Evolutionary conservation across 768 basidiomycete genomes (phyloP), one percentile per base, ranked within the genome.

Genomic region (Boletus rufocinnamomeus): DNA sequence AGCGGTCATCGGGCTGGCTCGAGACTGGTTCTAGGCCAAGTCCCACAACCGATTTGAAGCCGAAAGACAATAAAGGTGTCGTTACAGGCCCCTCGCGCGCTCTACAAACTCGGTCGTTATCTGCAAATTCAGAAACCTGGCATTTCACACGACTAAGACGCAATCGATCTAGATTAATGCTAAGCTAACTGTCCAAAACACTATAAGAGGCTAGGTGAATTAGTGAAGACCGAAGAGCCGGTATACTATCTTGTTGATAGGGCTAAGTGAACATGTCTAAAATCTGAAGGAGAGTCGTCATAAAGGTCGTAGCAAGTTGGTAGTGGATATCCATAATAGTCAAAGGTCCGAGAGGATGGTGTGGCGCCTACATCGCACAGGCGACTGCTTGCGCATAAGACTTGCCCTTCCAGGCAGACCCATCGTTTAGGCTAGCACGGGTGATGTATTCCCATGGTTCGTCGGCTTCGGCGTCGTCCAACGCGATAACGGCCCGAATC

Each of bases 391-490:
- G 69, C 16, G 72, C 72, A 46, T 73, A 73, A 10, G 72, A 73
- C 55, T 72, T 67, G 55, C 66, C 69, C 67, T 65, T 68, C 70
- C 71, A 72, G 45, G 62, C 51, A 44, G 67, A 57, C 9, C 68
- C 69, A 13, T 73, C 69, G 35, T 59, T 56, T 34, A 71, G 11
- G 46, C 69, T 67, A 10, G 71, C 59, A 27, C 70, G 69, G 48
- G 71, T 65, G 19, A 73, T 38, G 50, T 74, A 73, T 37, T 73
- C 73, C 72, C 72, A 73, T 23, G 67, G 61, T 27, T 73, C 72
- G 23, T 74, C 67, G 6, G 49, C 47, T 13, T 72, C 71, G 1
- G 43, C 52, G 38, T 72, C 72, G 17, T 73, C 72, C 60, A 74
- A 61, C 44, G 60, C 72, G 46, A 73, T 73, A 54, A 73, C 72